Percentiles rank a stretch among this genome's conserved stretches.
Conservation (phyloP, 371 early-diverging fungal genomes). For the Mucor ambiguus region DNA sequence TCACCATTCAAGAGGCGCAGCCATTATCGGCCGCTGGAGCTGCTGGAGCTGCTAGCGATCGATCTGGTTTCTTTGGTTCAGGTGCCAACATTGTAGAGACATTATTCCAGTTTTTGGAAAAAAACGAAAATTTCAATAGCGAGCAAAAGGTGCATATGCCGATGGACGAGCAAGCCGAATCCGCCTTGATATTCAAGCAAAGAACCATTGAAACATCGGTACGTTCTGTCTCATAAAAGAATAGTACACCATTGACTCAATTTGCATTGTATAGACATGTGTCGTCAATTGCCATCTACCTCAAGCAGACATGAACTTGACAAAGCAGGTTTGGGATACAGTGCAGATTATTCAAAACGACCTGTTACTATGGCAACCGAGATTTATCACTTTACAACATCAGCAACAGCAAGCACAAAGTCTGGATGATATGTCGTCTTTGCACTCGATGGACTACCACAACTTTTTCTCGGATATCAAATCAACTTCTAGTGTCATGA, state of each 20-base stretch:
- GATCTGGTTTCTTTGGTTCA: conserved; percentile 36
- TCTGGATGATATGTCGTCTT: not conserved
- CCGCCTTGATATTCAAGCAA: conserved; percentile 66
- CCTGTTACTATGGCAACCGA: conserved; percentile 66
- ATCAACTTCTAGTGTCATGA: conserved; percentile 28
- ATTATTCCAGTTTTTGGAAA: conserved; percentile 38
- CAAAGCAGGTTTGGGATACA: conserved; percentile 63
- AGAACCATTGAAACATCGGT: conserved; percentile 67
- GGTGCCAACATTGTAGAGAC: conserved; percentile 43
- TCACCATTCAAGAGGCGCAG: conserved; percentile 40
- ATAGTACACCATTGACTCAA: no score
- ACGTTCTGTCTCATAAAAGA: conserved; percentile 24
- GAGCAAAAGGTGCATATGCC: conserved; percentile 57
- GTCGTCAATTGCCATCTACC: conserved; percentile 73
- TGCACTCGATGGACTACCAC: not conserved
- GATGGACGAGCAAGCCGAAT: conserved; percentile 62
- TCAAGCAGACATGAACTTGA: conserved; percentile 56
- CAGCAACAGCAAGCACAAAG: conserved; percentile 2
- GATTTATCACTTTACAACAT: conserved; percentile 22
- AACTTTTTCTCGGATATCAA: conserved; percentile 3
- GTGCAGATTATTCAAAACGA: conserved; percentile 75
- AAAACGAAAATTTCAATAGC: conserved; percentile 40
- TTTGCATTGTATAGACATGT: conserved; percentile 56
- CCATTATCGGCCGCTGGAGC: not conserved
- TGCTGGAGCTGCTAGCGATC: conserved; percentile 15